Evolutionary conservation across 345 rosid species (phyloP).

Genomic region (Euphorbia pulcherrima): DNA sequence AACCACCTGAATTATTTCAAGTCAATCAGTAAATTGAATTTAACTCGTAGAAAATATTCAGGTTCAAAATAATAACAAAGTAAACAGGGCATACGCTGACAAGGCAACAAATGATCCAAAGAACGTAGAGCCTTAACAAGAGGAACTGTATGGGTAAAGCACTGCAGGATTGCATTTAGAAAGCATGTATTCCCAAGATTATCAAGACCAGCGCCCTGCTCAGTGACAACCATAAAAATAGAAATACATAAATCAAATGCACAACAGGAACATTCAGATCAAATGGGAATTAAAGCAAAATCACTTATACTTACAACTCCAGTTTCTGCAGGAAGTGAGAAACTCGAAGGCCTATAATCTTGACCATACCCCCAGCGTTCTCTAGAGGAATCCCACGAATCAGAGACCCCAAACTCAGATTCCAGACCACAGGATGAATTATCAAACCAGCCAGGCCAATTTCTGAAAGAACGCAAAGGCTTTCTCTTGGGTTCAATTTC

Average conservation of each 20-base stretch:
- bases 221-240: constrained; percentile 3
- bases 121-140: constrained; percentile 51
- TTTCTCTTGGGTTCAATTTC: background rate
- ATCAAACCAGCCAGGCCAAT: background rate
- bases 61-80: background rate
- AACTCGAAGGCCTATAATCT: constrained; percentile 1
- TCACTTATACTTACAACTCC: constrained; percentile 21
- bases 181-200: constrained; percentile 88
- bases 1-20: constrained; percentile 42
- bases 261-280: background rate
- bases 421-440: background rate
- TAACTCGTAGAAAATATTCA: background rate
- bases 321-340: constrained; percentile 8
- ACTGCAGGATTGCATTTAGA: constrained; percentile 76
- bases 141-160: constrained; percentile 83
- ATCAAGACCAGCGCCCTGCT: constrained; percentile 77
- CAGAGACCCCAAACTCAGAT: background rate
- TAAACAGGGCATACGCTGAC: constrained; percentile 34
- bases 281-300: background rate
- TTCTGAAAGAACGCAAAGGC: background rate
- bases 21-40: constrained; percentile 4
- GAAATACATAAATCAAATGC: background rate
- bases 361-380: background rate
- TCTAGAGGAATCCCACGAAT: background rate
- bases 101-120: constrained; percentile 36